A percentile compares a stretch with the other conserved stretches of the same genome.
Conservation (phyloP, 2,329 filamentous ascomycete species). For the Calonectria honghensis region DNA sequence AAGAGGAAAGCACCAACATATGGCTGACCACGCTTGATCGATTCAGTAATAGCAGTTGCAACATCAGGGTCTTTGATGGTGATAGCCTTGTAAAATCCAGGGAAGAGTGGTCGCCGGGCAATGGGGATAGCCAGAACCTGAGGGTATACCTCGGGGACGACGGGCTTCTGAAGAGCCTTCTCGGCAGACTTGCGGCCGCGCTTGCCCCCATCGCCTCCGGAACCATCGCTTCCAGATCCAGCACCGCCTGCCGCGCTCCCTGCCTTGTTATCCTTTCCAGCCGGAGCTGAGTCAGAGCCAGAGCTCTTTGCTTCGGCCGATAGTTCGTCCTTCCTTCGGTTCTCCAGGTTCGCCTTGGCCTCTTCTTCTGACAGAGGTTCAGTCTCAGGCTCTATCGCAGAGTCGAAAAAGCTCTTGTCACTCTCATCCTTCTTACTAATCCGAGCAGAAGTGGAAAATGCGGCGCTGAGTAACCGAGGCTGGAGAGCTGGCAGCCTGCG, state of each 20-base stretch:
- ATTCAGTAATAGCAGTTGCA: constrained; percentile 92
- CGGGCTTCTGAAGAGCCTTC: constrained; percentile 87
- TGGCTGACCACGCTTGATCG: constrained; percentile 96
- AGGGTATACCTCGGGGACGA: constrained; percentile 95
- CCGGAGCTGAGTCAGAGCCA: constrained; percentile 64
- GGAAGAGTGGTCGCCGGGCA: constrained; percentile 93
- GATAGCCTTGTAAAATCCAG: constrained; percentile 98
- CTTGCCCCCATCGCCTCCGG: constrained; percentile 77
- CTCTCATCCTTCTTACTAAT: constrained; percentile 61
- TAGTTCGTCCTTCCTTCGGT: constrained; percentile 67
- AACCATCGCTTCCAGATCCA: constrained; percentile 73
- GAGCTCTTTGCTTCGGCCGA: constrained; percentile 67
- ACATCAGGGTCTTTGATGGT: constrained; percentile 96
- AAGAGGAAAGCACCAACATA: constrained; percentile 98
- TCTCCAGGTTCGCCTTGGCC: constrained; percentile 70
- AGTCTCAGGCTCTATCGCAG: constrained; percentile 62
- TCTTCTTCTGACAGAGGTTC: constrained; percentile 73
- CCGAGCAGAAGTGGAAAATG: constrained; percentile 61
- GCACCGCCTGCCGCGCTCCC: constrained; percentile 74
- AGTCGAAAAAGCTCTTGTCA: constrained; percentile 71
- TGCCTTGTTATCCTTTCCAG: constrained; percentile 75
- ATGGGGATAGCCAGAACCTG: constrained; percentile 99
- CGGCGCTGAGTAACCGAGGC: constrained; percentile 54
- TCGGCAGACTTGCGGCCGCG: constrained; percentile 84
- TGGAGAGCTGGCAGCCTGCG: constrained; percentile 57